Evolutionary conservation across 1,284 basidiomycete species (phyloP).

Genomic region (Papiliotrema laurentii): DNA sequence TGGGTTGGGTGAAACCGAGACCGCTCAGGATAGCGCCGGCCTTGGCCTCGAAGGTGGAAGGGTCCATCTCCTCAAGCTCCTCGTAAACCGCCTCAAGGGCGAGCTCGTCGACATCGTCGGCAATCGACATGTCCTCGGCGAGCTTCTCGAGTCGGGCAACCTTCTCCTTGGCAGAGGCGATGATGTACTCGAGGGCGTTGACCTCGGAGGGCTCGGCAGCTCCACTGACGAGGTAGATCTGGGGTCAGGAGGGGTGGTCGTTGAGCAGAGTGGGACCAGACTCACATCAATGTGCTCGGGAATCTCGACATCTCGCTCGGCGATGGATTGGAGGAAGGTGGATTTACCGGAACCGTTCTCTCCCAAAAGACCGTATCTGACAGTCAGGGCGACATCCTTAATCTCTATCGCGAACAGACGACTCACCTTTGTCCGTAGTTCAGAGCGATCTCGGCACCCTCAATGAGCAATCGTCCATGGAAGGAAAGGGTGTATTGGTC

Average conservation of each 20-base stretch:
- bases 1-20: conserved; percentile 82
- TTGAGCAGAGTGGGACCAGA: conserved; percentile 3
- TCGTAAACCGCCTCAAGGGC: conserved; percentile 87
- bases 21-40: conserved; percentile 94
- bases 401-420: neutral
- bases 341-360: conserved; percentile 97
- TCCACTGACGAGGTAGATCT: conserved; percentile 91
- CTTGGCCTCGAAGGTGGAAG: conserved; percentile 90
- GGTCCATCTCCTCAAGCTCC: conserved; percentile 96
- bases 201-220: conserved; percentile 95
- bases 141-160: conserved; percentile 91
- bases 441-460: conserved; percentile 81
- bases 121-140: conserved; percentile 88
- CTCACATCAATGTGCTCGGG: conserved; percentile 82
- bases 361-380: conserved; percentile 79
- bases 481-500: conserved; percentile 94
- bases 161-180: conserved; percentile 87
- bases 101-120: conserved; percentile 83
- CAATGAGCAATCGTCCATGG: conserved; percentile 91
- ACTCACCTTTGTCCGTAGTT: conserved; percentile 87
- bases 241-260: conserved; percentile 4
- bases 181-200: conserved; percentile 94
- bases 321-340: conserved; percentile 59
- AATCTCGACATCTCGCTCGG: conserved; percentile 89
- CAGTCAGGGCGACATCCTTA: neutral